Conservation (phyloP, 108 stramenopile species). For the Cylindrotheca fusiformis region DNA sequence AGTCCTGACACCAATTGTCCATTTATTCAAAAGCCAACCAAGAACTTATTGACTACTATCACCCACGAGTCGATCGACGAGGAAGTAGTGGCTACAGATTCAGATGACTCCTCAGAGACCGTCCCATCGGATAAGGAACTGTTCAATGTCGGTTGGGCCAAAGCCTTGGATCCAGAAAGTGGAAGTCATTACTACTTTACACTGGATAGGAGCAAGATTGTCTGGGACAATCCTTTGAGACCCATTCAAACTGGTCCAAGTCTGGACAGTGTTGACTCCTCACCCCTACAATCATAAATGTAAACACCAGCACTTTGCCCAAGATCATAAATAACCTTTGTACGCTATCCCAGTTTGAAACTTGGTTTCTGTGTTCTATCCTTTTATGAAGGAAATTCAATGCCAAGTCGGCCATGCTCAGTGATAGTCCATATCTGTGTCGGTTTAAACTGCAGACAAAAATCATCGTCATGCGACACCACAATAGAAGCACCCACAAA, state of each 20-base stretch:
- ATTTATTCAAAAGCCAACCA: background rate
- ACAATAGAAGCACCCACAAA: conserved; percentile 39
- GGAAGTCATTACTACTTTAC: conserved; percentile 86
- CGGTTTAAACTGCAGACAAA: conserved; percentile 14
- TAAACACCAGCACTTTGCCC: background rate
- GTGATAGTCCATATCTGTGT: conserved; percentile 6
- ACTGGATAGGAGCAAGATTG: conserved; percentile 72
- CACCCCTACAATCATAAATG: background rate
- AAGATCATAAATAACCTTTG: no score
- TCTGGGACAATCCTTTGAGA: conserved; percentile 80
- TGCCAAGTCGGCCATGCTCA: background rate
- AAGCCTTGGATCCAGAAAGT: conserved; percentile 82
- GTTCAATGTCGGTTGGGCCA: conserved; percentile 83
- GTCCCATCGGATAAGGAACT: conserved; percentile 83
- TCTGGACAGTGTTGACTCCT: background rate
- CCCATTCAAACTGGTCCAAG: background rate
- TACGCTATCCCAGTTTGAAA: no score
- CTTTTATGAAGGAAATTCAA: background rate
- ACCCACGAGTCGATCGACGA: background rate
- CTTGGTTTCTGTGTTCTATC: background rate
- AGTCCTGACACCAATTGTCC: conserved; percentile 1
- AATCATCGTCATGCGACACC: conserved; percentile 52
- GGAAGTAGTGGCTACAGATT: conserved; percentile 9
- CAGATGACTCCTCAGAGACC: conserved; percentile 36
- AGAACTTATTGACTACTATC: conserved; percentile 3